Evolutionary conservation across 306 rosid genomes (phyloP), one percentile per base, ranked within the genome.

Genomic region (Quercus cerris): DNA sequence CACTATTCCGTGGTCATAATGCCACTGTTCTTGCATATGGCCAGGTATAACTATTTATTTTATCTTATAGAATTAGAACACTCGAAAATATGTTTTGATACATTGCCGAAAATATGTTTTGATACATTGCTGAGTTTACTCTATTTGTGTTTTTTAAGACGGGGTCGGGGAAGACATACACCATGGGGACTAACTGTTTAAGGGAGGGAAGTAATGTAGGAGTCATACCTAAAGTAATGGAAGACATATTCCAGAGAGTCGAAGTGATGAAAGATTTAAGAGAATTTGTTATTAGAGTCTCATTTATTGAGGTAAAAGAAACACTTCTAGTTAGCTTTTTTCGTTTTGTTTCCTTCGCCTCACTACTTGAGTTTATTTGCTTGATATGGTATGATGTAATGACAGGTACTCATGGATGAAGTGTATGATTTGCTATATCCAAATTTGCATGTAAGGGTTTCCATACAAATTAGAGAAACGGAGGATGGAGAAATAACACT

Each of bases 401-500:
- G 63, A 74, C 89, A 94, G 97, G 92, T 94, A 84, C 92, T 94
- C 73, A 92, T 90, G 85, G 97, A 92, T 85, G 97, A 94, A 70
- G 93, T 94, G 71, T 94, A 88, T 80, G 98, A 94, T 76, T 86
- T 94, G 88, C 91, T 97, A 92, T 2, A 27, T 70, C 76, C 92
- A 71, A 86, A 66, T 88, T 78, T 79, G 25, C 25, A 25, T 25
- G 25, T 83, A 70, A 83, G 96, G 86, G 92, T 81, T 73, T 97
- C 98, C 30, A 92, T 94, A 19, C 97, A 92, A 77, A 94, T 94
- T 44, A 87, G 98, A 80, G 98, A 94, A 87, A 25, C 25, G 25
- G 89, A 92, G 10, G 86, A 81, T 69, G 98, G 98, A 75, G 98
- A 96, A 76, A 94, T 94, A 83, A 92, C 98, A 51, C 91, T 92